Conservation (phyloP, 768 basidiomycete genomes). For the Phaeolepiota aurea region DNA sequence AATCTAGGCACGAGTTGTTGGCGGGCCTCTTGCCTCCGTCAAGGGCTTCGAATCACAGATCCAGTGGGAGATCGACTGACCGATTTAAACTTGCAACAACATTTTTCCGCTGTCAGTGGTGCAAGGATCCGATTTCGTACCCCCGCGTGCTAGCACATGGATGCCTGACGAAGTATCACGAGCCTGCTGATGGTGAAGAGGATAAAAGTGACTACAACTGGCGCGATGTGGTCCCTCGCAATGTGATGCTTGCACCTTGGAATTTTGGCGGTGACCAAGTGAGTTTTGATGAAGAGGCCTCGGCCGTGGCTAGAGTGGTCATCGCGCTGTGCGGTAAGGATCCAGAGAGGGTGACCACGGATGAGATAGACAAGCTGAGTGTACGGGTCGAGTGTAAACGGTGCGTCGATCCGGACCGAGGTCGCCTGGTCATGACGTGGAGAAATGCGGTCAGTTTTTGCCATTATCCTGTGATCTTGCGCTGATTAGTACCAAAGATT, state of each 20-base stretch:
- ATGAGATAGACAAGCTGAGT: constrained; percentile 17
- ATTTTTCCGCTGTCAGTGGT: constrained; percentile 23
- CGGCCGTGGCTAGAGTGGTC: constrained; percentile 12
- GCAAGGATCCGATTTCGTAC: constrained; percentile 20
- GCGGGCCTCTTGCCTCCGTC: constrained; percentile 9
- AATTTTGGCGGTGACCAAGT: constrained; percentile 13
- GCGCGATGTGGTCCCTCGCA: neutral
- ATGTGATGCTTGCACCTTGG: constrained; percentile 10
- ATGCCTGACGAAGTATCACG: constrained; percentile 10
- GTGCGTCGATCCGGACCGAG: constrained; percentile 11
- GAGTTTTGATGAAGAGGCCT: constrained; percentile 19
- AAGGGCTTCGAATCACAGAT: neutral
- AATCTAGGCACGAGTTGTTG: constrained; percentile 11
- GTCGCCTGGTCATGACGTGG: constrained; percentile 23
- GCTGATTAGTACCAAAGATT: constrained; percentile 9
- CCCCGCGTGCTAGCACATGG: constrained; percentile 20
- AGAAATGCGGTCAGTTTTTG: constrained; percentile 17
- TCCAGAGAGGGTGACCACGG: constrained; percentile 11
- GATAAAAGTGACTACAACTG: constrained; percentile 1
- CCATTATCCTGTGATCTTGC: neutral
- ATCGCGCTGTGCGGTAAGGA: constrained; percentile 18
- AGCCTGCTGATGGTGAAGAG: constrained; percentile 7
- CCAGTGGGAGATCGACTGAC: neutral
- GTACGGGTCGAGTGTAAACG: constrained; percentile 20
- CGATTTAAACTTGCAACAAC: constrained; percentile 18